Percentiles rank a stretch among this genome's conserved stretches.
Evolutionary conservation across 305 asterid species (phyloP).

Genomic region (Ajuga reptans): DNA sequence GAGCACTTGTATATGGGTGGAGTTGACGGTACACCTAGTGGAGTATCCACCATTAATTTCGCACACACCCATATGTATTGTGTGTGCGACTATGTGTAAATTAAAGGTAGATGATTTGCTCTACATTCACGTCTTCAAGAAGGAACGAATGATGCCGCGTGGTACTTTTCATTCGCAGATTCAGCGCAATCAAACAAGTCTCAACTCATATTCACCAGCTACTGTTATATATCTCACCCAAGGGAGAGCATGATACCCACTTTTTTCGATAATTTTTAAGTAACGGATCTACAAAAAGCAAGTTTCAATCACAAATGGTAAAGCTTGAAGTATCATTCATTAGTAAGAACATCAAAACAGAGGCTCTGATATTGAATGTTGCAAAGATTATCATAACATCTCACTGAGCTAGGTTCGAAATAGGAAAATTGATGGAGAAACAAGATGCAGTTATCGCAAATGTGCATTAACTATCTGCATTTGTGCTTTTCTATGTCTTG

Average conservation of each 20-base stretch:
- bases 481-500: too few species aligned
- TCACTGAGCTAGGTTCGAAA: too few species aligned
- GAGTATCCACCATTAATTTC: too few species aligned
- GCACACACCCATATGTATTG: too few species aligned
- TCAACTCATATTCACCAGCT: constrained; percentile 63
- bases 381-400: neutral
- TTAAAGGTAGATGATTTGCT: neutral
- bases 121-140: constrained; percentile 15
- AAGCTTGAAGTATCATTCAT: neutral
- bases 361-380: neutral
- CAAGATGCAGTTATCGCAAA: too few species aligned
- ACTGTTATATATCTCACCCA: constrained; percentile 62
- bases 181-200: constrained; percentile 31
- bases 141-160: constrained; percentile 2
- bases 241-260: constrained; percentile 63
- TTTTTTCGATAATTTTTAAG: constrained; percentile 57
- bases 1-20: neutral
- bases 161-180: neutral
- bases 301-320: neutral
- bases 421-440: too few species aligned
- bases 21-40: too few species aligned
- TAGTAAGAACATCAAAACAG: neutral
- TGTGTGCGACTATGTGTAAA: too few species aligned
- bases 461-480: too few species aligned
- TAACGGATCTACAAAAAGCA: constrained; percentile 41